A percentile compares a stretch with the other conserved stretches of the same genome.
These are phyloP conservation scores for Vitis amurensis DNA, from an alignment of 164 flowering plant genomes.

Conservation along the genomic window DNA sequence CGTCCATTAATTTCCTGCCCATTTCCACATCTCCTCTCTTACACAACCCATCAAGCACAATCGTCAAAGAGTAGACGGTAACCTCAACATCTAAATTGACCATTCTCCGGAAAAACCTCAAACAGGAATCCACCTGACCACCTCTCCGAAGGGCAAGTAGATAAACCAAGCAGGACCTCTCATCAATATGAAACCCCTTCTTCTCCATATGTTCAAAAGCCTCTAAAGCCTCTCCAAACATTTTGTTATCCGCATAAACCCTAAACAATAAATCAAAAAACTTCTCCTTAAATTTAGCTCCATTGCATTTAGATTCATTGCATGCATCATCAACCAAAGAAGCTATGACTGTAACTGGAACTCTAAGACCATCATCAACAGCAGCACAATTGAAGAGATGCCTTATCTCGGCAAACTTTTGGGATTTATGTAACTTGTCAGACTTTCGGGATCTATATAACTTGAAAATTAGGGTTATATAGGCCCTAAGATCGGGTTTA, in stretches of 20 bases:
- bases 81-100: constrained; percentile 26
- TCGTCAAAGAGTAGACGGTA: constrained; percentile 35
- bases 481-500: constrained; percentile 36
- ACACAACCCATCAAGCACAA: constrained; percentile 52
- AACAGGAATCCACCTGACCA: constrained; percentile 17
- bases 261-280: constrained; percentile 39
- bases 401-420: constrained; percentile 29
- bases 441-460: constrained; percentile 23
- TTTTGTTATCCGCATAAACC: constrained; percentile 28
- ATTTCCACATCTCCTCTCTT: constrained; percentile 37
- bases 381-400: constrained; percentile 18
- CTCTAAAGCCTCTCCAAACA: constrained; percentile 31
- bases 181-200: constrained; percentile 31
- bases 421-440: constrained; percentile 19
- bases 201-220: constrained; percentile 31
- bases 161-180: constrained; percentile 37
- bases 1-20: constrained; percentile 44
- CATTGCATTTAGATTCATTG: constrained; percentile 3
- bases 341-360: constrained; percentile 20
- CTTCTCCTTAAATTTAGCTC: constrained; percentile 14
- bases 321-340: constrained; percentile 10
- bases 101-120: constrained; percentile 33
- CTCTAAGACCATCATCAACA: constrained; percentile 10
- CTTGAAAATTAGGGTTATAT: constrained; percentile 24
- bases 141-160: constrained; percentile 27